Conservation (phyloP, 768 basidiomycete genomes). For the Rhizopogon vesiculosus region DNA sequence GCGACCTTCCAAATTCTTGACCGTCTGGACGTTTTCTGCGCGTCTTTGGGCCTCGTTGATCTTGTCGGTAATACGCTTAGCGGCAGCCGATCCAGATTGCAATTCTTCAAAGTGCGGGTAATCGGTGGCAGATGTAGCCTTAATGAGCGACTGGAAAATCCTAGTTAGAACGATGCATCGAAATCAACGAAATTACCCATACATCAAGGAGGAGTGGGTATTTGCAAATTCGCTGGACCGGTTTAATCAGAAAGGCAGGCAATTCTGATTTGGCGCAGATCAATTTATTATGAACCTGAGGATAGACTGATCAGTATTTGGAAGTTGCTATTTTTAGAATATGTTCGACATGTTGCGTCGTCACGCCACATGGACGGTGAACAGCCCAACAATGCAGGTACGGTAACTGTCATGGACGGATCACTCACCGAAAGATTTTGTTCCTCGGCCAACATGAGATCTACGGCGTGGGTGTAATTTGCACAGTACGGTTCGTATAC, state of each 20-base stretch:
- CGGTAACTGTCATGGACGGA: constrained; percentile 7
- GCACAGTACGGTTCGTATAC: constrained; percentile 98
- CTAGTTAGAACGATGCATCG: constrained; percentile 8
- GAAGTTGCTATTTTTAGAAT: constrained; percentile 17
- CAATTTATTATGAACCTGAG: constrained; percentile 72
- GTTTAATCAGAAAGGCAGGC: constrained; percentile 96
- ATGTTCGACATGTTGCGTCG: constrained; percentile 6
- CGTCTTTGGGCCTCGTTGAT: constrained; percentile 95
- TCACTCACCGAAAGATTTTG: constrained; percentile 74
- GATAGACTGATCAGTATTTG: constrained; percentile 8
- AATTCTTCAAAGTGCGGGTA: constrained; percentile 79
- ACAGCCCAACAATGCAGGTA: not conserved
- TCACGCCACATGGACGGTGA: constrained; percentile 19
- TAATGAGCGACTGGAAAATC: constrained; percentile 60
- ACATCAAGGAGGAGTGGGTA: constrained; percentile 94
- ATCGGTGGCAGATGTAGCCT: constrained; percentile 56
- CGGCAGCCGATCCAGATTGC: constrained; percentile 75
- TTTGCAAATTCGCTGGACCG: constrained; percentile 97
- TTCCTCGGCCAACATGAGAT: constrained; percentile 82
- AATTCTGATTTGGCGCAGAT: constrained; percentile 91
- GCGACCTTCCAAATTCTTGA: constrained; percentile 76
- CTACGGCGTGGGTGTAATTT: constrained; percentile 85
- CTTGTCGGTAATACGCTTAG: constrained; percentile 90
- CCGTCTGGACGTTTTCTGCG: constrained; percentile 87
- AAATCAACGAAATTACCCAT: constrained; percentile 26